A percentile compares a stretch with the other conserved stretches of the same genome.
Evolutionary conservation across 1,284 basidiomycete species (phyloP).

Genomic region (Heterobasidion annosum): DNA sequence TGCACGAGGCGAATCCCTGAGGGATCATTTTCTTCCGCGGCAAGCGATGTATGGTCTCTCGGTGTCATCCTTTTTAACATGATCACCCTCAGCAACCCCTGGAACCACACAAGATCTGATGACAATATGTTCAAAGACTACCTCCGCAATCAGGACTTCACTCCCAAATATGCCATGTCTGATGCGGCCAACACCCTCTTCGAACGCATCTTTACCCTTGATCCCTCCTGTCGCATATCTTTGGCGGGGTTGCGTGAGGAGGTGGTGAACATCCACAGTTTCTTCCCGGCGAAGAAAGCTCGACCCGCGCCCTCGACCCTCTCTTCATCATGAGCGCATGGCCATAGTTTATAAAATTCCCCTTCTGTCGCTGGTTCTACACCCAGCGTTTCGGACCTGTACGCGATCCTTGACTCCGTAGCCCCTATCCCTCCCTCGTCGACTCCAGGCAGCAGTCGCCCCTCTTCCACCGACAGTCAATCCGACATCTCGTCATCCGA

Average conservation of each 20-base stretch:
- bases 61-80: constrained; percentile 51
- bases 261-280: constrained; percentile 52
- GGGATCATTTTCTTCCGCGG: constrained; percentile 54
- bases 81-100: constrained; percentile 81
- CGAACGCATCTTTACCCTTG: constrained; percentile 14
- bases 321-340: no score
- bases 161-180: constrained; percentile 29
- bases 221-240: constrained; percentile 23
- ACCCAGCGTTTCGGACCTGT: no score
- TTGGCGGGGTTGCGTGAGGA: constrained; percentile 54
- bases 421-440: no score
- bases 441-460: no score
- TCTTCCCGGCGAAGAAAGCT: constrained; percentile 42
- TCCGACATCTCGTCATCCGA: no score
- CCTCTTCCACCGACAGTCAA: no score
- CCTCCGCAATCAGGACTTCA: neutral
- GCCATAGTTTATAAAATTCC: no score
- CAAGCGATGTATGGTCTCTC: constrained; percentile 89
- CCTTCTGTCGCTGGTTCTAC: no score
- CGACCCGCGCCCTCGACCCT: no score
- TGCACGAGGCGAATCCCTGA: constrained; percentile 16
- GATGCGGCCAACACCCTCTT: constrained; percentile 16
- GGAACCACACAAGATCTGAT: constrained; percentile 65
- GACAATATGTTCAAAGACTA: constrained; percentile 44
- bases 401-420: no score